Base-by-base conservation (phyloP, 2,329 filamentous ascomycete genomes). In the Corinectria fuckeliana region DNA sequence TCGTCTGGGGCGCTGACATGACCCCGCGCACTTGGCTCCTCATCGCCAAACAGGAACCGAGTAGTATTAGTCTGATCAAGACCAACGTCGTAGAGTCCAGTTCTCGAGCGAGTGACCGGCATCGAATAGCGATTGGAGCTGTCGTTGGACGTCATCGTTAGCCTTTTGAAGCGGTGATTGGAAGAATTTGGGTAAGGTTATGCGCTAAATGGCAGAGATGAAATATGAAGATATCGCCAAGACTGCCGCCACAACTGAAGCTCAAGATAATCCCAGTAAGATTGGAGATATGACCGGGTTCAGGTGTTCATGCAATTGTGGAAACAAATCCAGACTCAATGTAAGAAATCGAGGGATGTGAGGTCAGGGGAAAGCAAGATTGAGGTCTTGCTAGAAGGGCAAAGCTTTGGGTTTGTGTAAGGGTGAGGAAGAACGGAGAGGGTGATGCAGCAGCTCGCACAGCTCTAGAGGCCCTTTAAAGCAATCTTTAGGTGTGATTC, bases 71-170 rank as follows among this genome's bases (percentile, higher is more conserved):
- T 92, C 67, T 91, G 89, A 62, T 95, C 93, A 57, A 96, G 80
- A 36, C 85, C 85, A 68, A 88, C 83, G 65, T 89, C 88, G 71
- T 90, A 88, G 69, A 88, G 78, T 63, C 89, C 85, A 66, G 83
- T 87, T 66, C 89, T 86, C 65, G 88, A 86, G 60, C 85, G 85
- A 47, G 90, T 92, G 50, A 94, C 91, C 28, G 94, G 94, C 91
- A 97, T 93, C 4, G 94, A 97, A 77, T 96, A 96, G 65, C 94
- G 90, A 75, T 97, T 96, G 61, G 89, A 83, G 67, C 92, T 96
- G 69, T 68, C 62, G 61, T 69, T 59, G 34, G 38, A 52, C 11
- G 44, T 30, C 61, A 65, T 65, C 23, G 58, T 74, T 39, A 74
- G 71, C 42, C 30, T 44, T 23, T 50, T 34, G 34, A 11, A 48